Conservation (phyloP, 257 asterid species). For the Solanum corneliomulleri region DNA sequence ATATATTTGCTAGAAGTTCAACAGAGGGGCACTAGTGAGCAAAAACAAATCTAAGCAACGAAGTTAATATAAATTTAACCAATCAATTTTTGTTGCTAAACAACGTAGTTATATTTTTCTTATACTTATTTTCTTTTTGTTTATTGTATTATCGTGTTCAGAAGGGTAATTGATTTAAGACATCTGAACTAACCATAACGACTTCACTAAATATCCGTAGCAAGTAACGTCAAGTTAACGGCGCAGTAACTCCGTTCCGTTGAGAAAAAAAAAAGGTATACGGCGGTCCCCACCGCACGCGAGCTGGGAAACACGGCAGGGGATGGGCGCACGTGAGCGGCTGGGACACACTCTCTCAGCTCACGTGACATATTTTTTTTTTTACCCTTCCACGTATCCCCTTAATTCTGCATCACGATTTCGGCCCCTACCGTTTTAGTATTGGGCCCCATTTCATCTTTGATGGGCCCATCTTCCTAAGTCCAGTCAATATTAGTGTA, state of each 20-base stretch:
- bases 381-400: neutral
- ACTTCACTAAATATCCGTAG: neutral
- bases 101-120: neutral
- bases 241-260: neutral
- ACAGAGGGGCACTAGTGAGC: neutral
- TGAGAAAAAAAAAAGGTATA: no score
- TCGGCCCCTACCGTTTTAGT: neutral
- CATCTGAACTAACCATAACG: neutral
- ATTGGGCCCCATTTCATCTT: neutral
- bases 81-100: neutral
- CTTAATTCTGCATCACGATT: neutral
- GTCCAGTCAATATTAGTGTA: neutral
- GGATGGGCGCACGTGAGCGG: neutral
- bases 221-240: neutral
- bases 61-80: neutral
- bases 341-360: neutral
- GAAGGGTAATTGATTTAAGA: neutral
- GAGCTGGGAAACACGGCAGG: neutral
- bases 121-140: neutral
- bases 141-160: neutral
- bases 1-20: neutral
- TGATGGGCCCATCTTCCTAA: neutral
- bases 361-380: neutral
- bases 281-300: neutral
- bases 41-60: neutral